These are phyloP conservation scores for Hymenoscyphus linearis DNA, from an alignment of 2,329 filamentous ascomycete genomes.

Conservation along the genomic window DNA sequence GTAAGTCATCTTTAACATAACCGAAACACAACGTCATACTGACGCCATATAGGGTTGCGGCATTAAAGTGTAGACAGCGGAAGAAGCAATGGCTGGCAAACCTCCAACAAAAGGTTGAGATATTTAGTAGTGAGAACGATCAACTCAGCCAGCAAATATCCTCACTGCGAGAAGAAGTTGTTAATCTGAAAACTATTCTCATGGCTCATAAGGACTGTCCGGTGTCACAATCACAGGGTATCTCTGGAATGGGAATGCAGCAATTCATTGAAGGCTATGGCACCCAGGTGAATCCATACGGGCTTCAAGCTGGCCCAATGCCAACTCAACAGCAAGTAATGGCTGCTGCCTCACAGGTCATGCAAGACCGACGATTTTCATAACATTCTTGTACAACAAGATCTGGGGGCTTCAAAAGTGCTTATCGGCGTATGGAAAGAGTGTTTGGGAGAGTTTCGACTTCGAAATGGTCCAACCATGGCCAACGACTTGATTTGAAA, in stretches of 20 bases:
- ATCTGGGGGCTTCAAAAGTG: not conserved
- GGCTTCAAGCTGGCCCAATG: constrained; percentile 20
- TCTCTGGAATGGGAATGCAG: constrained; percentile 39
- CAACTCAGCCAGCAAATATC: constrained; percentile 77
- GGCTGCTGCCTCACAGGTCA: constrained; percentile 11
- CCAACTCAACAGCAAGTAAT: constrained; percentile 19
- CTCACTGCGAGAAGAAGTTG: constrained; percentile 83
- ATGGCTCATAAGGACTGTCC: constrained; percentile 96
- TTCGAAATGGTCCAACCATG: not conserved
- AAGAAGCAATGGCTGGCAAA: constrained; percentile 99
- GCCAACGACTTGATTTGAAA: not conserved
- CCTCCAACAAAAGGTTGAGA: constrained; percentile 87
- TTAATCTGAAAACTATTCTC: constrained; percentile 87
- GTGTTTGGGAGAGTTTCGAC: not conserved
- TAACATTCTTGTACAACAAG: constrained; percentile 13
- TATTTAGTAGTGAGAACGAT: constrained; percentile 90
- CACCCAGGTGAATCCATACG: constrained; percentile 27
- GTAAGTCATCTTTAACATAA: constrained; percentile 43
- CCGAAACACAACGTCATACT: constrained; percentile 24
- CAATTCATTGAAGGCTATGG: constrained; percentile 32
- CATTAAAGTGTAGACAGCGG: constrained; percentile 91
- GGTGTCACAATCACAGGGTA: constrained; percentile 78
- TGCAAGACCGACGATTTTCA: constrained; percentile 20
- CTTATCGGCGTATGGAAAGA: constrained; percentile 4
- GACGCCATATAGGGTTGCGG: constrained; percentile 65